A percentile compares a stretch with the other conserved stretches of the same genome.
Conservation (phyloP, 805 yeast genomes). For the Ogataea degrootiae region DNA sequence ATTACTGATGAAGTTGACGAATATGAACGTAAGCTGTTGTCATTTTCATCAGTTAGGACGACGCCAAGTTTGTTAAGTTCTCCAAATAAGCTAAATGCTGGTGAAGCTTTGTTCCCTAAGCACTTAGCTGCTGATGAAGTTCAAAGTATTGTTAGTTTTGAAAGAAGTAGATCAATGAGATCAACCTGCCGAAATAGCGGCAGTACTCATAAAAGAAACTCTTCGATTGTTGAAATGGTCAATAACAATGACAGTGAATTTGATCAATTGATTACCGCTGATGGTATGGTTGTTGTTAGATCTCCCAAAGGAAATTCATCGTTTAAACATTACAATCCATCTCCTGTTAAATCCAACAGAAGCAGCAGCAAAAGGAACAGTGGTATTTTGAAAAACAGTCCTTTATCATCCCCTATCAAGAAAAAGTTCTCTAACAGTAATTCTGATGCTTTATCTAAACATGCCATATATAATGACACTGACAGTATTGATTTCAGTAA, state of each 20-base stretch:
- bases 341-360: neutral
- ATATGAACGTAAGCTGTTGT: neutral
- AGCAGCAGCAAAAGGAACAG: constrained; percentile 3
- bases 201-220: constrained; percentile 6
- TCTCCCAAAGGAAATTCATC: constrained; percentile 13
- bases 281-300: constrained; percentile 45
- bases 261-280: constrained; percentile 21
- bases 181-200: constrained; percentile 3
- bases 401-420: constrained; percentile 7
- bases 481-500: constrained; percentile 4
- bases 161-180: constrained; percentile 56
- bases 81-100: constrained; percentile 31
- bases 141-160: constrained; percentile 67
- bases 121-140: constrained; percentile 63
- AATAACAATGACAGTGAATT: constrained; percentile 6
- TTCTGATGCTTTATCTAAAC: too few relatives aligned
- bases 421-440: neutral
- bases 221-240: constrained; percentile 25
- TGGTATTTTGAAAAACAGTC: constrained; percentile 8
- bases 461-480: too few relatives aligned
- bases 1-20: neutral
- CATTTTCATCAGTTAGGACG: neutral
- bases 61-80: constrained; percentile 1
- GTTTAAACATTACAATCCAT: neutral
- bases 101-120: constrained; percentile 69